These are phyloP conservation scores for rapeseed (Brassica napus) DNA, from an alignment of 345 rosid species.

Conservation along the genomic window DNA sequence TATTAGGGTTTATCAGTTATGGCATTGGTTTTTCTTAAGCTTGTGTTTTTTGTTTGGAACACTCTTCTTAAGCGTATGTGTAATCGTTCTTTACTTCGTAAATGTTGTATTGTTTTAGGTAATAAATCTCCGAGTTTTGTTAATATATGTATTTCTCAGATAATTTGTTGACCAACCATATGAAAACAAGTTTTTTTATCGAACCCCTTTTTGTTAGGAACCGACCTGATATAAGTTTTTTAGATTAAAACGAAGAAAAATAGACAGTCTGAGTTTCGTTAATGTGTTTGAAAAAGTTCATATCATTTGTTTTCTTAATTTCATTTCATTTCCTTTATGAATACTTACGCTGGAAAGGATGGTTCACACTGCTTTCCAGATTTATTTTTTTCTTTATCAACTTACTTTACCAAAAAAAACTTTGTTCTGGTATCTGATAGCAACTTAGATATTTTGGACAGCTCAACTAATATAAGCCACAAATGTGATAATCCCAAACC, in stretches of 20 bases:
- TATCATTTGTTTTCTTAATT: not conserved
- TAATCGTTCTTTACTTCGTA: not conserved
- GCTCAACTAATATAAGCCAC: conserved; percentile 30
- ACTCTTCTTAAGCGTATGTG: not conserved
- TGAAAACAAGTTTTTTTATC: not conserved
- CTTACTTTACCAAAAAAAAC: not conserved
- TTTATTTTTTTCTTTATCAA: not conserved
- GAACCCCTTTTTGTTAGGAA: not conserved
- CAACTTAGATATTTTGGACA: conserved; percentile 48
- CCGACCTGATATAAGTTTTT: not conserved
- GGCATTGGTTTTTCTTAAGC: not conserved
- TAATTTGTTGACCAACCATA: conserved; percentile 19
- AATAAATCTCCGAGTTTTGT: not conserved
- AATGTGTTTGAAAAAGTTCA: not conserved
- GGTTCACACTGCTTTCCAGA: conserved; percentile 9
- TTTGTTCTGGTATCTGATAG: conserved; percentile 35
- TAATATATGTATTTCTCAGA: not conserved
- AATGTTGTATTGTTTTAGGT: not conserved
- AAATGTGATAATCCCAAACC: conserved; percentile 27
- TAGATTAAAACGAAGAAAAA: conserved; percentile 5
- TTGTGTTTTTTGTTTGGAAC: not conserved
- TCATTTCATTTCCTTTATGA: not conserved
- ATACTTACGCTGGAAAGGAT: conserved; percentile 5
- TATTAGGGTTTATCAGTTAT: not conserved
- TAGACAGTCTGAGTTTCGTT: conserved; percentile 4